A percentile compares a stretch with the other conserved stretches of the same genome.
Evolutionary conservation across 2,329 filamentous ascomycete species (phyloP).

Genomic region (Trichoderma sp.): DNA sequence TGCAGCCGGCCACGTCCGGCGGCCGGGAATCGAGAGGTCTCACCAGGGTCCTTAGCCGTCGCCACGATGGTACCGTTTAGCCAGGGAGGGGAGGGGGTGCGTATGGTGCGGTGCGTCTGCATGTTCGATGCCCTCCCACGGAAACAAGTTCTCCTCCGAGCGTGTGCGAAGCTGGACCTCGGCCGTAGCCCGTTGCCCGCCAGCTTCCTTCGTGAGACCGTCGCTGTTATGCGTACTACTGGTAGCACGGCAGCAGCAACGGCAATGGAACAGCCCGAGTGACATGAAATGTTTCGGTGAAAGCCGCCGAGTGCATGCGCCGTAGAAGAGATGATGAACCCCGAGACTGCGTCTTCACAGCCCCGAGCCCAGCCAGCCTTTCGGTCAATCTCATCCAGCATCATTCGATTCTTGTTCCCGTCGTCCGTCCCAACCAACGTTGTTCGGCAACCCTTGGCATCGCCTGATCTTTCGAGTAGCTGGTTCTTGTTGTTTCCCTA

Average conservation of each 20-base stretch:
- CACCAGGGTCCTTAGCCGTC: slow-evolving; percentile 8
- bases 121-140: slow-evolving; percentile 2
- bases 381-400: not conserved
- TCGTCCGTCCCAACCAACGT: slow-evolving; percentile 13
- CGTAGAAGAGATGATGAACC: not conserved
- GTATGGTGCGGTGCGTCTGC: not conserved
- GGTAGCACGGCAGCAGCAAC: not conserved
- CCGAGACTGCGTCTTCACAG: not conserved
- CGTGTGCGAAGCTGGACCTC: slow-evolving; percentile 8
- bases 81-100: slow-evolving; percentile 9
- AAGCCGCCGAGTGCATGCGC: slow-evolving; percentile 25
- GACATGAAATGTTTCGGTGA: slow-evolving; percentile 22
- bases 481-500: not conserved
- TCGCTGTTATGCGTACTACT: not conserved
- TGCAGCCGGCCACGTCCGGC: slow-evolving; percentile 13
- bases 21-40: slow-evolving; percentile 5
- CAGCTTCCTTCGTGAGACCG: not conserved
- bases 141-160: not conserved
- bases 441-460: slow-evolving; percentile 8
- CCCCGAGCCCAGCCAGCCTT: not conserved
- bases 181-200: slow-evolving; percentile 18
- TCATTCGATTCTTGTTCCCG: slow-evolving; percentile 26
- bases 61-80: not conserved
- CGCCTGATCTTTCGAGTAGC: slow-evolving; percentile 15
- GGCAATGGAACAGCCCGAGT: slow-evolving; percentile 4